Base-by-base conservation (phyloP, 345 rosid genomes). In the Ceriops zippeliana region DNA sequence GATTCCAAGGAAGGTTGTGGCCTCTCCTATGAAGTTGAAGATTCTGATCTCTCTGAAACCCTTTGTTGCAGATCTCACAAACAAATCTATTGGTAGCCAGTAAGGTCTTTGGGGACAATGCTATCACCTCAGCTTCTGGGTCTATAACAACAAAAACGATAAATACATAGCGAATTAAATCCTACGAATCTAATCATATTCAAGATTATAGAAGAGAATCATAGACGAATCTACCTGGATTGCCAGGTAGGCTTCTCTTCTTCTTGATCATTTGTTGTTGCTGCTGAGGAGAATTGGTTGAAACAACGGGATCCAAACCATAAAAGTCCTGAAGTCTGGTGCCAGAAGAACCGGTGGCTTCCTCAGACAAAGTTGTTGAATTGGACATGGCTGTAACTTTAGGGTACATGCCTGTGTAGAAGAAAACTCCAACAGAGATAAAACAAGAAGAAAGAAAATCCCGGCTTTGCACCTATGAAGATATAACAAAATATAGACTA, bases 21-120 rank as follows among this genome's bases (percentile, higher is more conserved):
- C 98, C 96, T 83, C 98, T 87, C 78, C 93, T 85, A 70, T 92
- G 96, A 72, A 92, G 98, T 70, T 92, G 96, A 67, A 92, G 87
- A 69, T 92, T 92, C 82, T 92, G 98, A 78, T 92, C 98, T 76
- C 98, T 86, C 63, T 88, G 98, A 73, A 92, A 92, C 69, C 98
- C 92, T 77, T 90, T 92, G 82, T 86, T 92, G 70, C 98, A 92
- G 83, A 90, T 83, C 96, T 92, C 98, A 83, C 98, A 92, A 20
- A 92, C 76, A 56, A 92, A 92, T 81, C 96, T 86, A 82, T 92
- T 90, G 32, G 95, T 90, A 47, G 98, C 87, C 68, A 92, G 61
- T 65, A 92, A 84, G 17, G 98, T 68, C 72, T 75, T 86, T 70
- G 98, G 98, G 22, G 98, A 92, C 68, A 92, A 84, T 71, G 96